Evolutionary conservation across 345 rosid species (phyloP), one percentile per base, ranked within the genome.

Genomic region (Salix exigua): DNA sequence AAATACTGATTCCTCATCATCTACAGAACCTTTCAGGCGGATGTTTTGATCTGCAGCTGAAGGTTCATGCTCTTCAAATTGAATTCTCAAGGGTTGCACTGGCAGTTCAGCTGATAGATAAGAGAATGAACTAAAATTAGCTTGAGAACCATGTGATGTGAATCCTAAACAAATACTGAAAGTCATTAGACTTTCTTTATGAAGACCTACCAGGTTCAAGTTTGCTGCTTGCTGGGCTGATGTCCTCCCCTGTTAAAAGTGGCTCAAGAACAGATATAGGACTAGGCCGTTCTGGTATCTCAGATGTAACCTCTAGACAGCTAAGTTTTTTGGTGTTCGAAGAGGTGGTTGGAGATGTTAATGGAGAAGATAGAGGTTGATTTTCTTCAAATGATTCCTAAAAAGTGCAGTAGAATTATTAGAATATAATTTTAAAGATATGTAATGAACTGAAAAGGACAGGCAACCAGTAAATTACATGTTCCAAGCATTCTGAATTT

Each of bases 221-320:
- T 85, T 85, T 79, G 72, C 86, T 85, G 75, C 83, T 81, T 65
- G 85, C 79, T 77, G 96, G 93, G 86, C 91, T 90, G 44, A 74
- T 63, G 46, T 90, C 97, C 76, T 90, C 94, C 75, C 90, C 98
- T 2, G 77, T 69, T 73, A 86, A 95, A 73, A 84, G 25, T 46
- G 90, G 89, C 81, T 95, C 99, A 77, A 93, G 93, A 75, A 95
- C 99, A 81, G 98, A 95, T 66, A 91, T 88, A 12, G 97, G 99
- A 86, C 97, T 95, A 76, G 89, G 89, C 51, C 88, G 90, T 38
- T 89, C 97, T 30, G 75, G 76, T 4, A 84, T 73, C 23, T 91
- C 93, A 48, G 73, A 65, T 48, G 80, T 75, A 71, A 77, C 75
- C 61, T 86, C 94, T 28, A 74, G 87, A 82, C 86, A 85, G 55